Conservation (phyloP, 2,329 filamentous ascomycete genomes). For the Aspergillus bombycis region DNA sequence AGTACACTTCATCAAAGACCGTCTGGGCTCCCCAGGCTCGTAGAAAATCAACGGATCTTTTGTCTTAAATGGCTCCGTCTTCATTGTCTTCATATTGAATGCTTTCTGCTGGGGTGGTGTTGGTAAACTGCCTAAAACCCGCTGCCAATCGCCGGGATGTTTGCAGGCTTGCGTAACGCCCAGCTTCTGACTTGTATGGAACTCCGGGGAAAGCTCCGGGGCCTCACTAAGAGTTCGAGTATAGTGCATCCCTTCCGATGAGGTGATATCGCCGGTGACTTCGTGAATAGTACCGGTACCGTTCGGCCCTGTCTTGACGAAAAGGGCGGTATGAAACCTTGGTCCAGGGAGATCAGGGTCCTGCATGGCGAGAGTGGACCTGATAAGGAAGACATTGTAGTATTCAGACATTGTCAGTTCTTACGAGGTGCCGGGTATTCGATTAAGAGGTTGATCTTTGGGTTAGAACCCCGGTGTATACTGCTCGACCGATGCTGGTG, state of each 20-base stretch:
- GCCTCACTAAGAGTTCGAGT: not conserved
- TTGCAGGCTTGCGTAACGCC: slow-evolving; percentile 8
- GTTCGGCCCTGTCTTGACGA: slow-evolving; percentile 12
- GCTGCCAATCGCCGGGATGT: slow-evolving; percentile 10
- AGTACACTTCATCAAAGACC: slow-evolving; percentile 17
- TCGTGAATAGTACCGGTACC: slow-evolving; percentile 11
- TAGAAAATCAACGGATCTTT: slow-evolving; percentile 12
- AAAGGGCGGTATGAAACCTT: slow-evolving; percentile 14
- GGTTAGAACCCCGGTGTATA: not conserved
- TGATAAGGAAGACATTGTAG: slow-evolving; percentile 9
- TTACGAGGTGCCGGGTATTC: not conserved
- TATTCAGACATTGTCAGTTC: not conserved
- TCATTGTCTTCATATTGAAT: slow-evolving; percentile 16
- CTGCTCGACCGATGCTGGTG: not conserved
- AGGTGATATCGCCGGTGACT: slow-evolving; percentile 17
- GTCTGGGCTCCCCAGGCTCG: slow-evolving; percentile 3
- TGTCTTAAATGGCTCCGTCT: slow-evolving; percentile 17
- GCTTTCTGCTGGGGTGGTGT: slow-evolving; percentile 17
- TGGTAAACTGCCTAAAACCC: slow-evolving; percentile 3
- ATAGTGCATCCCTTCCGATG: slow-evolving; percentile 14
- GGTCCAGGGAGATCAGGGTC: slow-evolving; percentile 14
- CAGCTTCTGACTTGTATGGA: slow-evolving; percentile 5
- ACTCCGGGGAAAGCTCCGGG: slow-evolving; percentile 4
- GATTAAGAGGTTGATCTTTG: not conserved
- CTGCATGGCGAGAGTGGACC: slow-evolving; percentile 11